Conservation (phyloP, 805 yeast species). For the Candida yuanshanica region DNA sequence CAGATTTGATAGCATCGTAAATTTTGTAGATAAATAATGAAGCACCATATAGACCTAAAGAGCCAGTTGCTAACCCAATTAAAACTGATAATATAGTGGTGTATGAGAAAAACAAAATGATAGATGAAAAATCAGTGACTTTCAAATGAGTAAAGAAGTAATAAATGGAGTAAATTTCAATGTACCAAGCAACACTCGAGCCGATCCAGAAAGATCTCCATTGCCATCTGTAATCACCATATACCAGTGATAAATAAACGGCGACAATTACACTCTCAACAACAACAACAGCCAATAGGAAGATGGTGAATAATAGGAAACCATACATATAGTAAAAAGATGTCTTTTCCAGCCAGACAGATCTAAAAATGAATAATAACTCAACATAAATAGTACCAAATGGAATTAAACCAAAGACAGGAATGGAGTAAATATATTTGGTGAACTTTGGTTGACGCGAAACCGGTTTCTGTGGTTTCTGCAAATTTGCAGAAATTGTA, state of each 20-base stretch:
- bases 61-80: conserved; percentile 68
- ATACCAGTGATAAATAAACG: conserved; percentile 53
- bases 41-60: conserved; percentile 66
- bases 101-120: conserved; percentile 65
- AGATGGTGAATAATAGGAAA: conserved; percentile 56
- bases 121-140: conserved; percentile 61
- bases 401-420: conserved; percentile 66
- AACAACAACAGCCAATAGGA: conserved; percentile 55
- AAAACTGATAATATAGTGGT: conserved; percentile 57
- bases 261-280: conserved; percentile 69
- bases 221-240: conserved; percentile 65
- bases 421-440: conserved; percentile 24
- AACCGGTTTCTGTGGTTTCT: conserved; percentile 19
- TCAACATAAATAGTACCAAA: conserved; percentile 80
- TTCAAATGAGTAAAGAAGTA: conserved; percentile 55
- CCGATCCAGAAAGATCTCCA: conserved; percentile 77
- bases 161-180: conserved; percentile 61
- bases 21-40: conserved; percentile 58
- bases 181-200: conserved; percentile 64
- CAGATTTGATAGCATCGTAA: conserved; percentile 52
- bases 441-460: conserved; percentile 32
- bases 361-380: conserved; percentile 62
- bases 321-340: conserved; percentile 79
- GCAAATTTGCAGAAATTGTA: conserved; percentile 11
- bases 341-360: conserved; percentile 75